Evolutionary conservation across 1,284 basidiomycete species (phyloP), one percentile per base, ranked within the genome.

Genomic region (Sanghuangporus baumii): DNA sequence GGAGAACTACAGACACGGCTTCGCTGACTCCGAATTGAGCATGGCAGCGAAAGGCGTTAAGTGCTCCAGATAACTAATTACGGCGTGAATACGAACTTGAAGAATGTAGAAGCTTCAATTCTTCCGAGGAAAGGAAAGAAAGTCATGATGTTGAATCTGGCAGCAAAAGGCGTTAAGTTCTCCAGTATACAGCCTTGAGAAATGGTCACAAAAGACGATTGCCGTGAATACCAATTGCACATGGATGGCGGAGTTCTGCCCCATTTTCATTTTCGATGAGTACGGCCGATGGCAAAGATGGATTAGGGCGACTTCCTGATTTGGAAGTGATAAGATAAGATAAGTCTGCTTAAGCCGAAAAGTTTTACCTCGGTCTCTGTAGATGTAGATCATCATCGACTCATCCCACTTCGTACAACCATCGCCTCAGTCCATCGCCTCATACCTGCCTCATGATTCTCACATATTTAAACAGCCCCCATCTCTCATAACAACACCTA

Each of bases 361-460:
- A 57, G n/a, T 43, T 54, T 54, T 54, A 14, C 34, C 16, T 26
- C 51, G 48, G 14, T 40, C 46, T 57, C 50, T 48, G 9, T 55
- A n/a, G 20, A n/a, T 48, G 9, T 55, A n/a, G 20, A n/a, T 46
- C 36, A n/a, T 16, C 16, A 40, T 57, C 47, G 38, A 51, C 58
- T 41, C 23, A 50, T 26, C 26, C 23, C 20, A 18, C 48, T 41
- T 26, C 57, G 50, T 9, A 34, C 26, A 52, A 34, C 47, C 56
- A 38, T 55, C 63, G 50, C 55, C 41, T 58, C 48, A 34, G 14
- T 12, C 51, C 57, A 38, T 38, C 31, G 37, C 46, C 38, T 38
- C 52, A 38, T 60, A 55, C 48, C 59, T 57, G 48, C 60, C 63
- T 58, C 51, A 59, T 62, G 61, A 59, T 50, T 65, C 64, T 51